A percentile compares a stretch with the other conserved stretches of the same genome.
Conservation (phyloP, 1,284 basidiomycete species). For the Apiotrichum siamense region DNA sequence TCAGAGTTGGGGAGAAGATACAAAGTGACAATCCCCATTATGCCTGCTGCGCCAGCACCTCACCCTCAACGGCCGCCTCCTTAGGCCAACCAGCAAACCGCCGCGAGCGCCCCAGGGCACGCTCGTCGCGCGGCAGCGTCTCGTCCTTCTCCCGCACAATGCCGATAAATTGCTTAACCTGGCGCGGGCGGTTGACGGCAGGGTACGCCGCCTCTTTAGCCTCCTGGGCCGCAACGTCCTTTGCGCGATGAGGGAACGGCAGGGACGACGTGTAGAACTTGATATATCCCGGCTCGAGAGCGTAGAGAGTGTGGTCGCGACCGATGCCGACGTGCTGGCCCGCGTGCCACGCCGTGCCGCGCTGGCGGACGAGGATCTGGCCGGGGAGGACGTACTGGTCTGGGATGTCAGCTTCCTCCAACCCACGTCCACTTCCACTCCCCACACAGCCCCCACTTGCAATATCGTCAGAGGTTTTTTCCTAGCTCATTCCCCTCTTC, state of each 20-base stretch:
- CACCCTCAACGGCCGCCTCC: constrained; percentile 4
- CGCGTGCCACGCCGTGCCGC: constrained; percentile 81
- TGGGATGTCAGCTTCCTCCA: constrained; percentile 30
- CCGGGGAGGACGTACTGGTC: constrained; percentile 85
- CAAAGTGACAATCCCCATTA: no score
- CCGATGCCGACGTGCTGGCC: constrained; percentile 88
- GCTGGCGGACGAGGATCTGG: constrained; percentile 87
- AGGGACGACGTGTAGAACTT: constrained; percentile 65
- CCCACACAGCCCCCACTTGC: no score
- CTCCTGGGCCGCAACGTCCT: constrained; percentile 10
- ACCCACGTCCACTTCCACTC: no score
- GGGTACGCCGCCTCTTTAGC: constrained; percentile 11
- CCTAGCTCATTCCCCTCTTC: no score
- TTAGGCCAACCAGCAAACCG: constrained; percentile 46
- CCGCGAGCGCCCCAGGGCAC: constrained; percentile 53
- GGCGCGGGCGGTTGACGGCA: constrained; percentile 39
- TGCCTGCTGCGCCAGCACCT: no score
- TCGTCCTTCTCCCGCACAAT: constrained; percentile 72
- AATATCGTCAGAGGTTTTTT: not conserved
- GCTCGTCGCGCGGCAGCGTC: constrained; percentile 72
- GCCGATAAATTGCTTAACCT: constrained; percentile 66
- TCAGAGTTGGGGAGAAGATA: no score
- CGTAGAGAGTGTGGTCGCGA: constrained; percentile 85
- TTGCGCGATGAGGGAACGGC: constrained; percentile 47
- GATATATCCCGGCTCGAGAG: constrained; percentile 78